phyloP scores from a whole-genome alignment of 2,329 filamentous ascomycete species.

The Fusarium sp. region DNA sequence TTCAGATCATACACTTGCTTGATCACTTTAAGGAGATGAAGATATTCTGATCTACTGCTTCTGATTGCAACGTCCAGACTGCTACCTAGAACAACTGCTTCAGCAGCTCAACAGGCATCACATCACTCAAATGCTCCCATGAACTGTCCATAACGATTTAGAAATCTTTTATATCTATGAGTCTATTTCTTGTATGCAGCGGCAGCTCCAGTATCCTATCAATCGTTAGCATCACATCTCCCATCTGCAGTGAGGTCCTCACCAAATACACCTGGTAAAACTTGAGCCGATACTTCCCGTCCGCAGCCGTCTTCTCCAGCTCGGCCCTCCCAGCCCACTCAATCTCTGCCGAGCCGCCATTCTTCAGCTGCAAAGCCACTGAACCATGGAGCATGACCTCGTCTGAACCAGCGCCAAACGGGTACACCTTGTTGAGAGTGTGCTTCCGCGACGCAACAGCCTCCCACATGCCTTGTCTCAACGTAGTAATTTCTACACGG shows the following conservation, averaged over 20 bases:
- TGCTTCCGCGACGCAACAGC: constrained; percentile 30
- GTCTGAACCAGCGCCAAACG: constrained; percentile 18
- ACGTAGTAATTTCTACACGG: constrained; percentile 15
- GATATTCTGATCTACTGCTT: not conserved
- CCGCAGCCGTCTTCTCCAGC: not conserved
- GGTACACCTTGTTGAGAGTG: constrained; percentile 17
- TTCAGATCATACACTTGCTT: too few species aligned
- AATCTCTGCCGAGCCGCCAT: constrained; percentile 22
- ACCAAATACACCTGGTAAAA: constrained; percentile 33
- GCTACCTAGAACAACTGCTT: too few species aligned
- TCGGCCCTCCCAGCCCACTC: constrained; percentile 31
- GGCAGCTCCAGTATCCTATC: constrained; percentile 23
- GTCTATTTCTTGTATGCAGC: constrained; percentile 23
- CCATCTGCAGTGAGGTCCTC: not conserved
- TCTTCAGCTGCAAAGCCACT: constrained; percentile 28
- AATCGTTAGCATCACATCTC: not conserved
- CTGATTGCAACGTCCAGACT: not conserved
- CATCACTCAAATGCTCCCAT: rapidly evolving
- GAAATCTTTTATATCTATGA: constrained; percentile 44
- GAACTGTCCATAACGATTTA: rapidly evolving
- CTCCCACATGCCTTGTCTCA: constrained; percentile 34
- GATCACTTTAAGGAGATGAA: not conserved
- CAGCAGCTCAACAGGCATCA: not conserved
- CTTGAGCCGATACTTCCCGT: constrained; percentile 30
- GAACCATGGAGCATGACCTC: constrained; percentile 31